Base-by-base conservation (phyloP, 129 eudicot species). In the Ambrosia trifida region DNA sequence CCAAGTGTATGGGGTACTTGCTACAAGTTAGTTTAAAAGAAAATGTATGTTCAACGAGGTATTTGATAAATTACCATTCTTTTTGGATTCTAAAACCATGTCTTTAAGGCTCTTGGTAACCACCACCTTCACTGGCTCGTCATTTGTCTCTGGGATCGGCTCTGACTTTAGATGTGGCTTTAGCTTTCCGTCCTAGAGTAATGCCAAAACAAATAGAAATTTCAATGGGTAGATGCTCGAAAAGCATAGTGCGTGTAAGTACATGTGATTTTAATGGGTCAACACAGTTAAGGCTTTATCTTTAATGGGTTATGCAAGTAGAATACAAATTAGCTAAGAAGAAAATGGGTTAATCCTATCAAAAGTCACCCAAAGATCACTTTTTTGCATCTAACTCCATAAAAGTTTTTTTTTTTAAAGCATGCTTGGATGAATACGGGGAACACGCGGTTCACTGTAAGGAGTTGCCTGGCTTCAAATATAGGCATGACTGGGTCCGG, bases 41-140 rank as follows among this genome's bases (percentile, higher is more conserved):
- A 33, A 44, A 28, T 18, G 1, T 0, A 9, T 5, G 5, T 16
- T 73, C 5, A 20, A 24, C 18, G 4, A n/a, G 5, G 10, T 51
- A 63, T 19, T 40, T 4, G 0, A 31, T 11, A 43, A 35, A 7
- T 18, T 57, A 89, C 98, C 96, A 75, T 89, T 89, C 80, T 87
- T 89, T 61, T 86, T 91, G 35, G 98, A 85, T 64, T 93, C 89
- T 68, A 90, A 76, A 62, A 93, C 87, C 74, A 93, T 73, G 79
- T 89, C 90, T 46, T 70, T 60, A 12, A 94, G 67, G 83, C 51
- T 94, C 78, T 89, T 85, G 63, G 87, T 84, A 67, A 94, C 98
- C 16, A 94, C 88, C 69, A 89, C 96, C 82, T 94, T 94, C 66
- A 94, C 96, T 5, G 95, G 92, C 79, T 89, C 98, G 44, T 79